Evolutionary conservation across 768 basidiomycete species (phyloP).

Genomic region (Suillus luteus): DNA sequence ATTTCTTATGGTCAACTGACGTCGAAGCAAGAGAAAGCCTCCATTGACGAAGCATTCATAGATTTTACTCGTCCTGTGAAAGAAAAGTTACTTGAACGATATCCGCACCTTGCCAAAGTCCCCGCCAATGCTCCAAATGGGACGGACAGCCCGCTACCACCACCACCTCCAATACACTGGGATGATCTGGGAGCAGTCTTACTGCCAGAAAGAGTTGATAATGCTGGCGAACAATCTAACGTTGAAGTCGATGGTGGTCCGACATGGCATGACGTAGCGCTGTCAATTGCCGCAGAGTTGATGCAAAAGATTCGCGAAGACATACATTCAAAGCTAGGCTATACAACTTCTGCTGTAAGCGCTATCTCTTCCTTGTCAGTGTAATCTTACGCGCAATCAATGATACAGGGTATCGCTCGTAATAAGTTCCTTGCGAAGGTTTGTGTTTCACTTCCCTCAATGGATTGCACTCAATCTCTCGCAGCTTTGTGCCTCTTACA

Average conservation of each 20-base stretch:
- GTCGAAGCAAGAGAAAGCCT: constrained; percentile 78
- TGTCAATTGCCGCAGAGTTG: constrained; percentile 85
- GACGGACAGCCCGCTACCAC: constrained; percentile 75
- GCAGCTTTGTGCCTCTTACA: constrained; percentile 86
- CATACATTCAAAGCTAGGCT: constrained; percentile 73
- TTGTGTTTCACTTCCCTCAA: constrained; percentile 7
- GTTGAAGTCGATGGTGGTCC: constrained; percentile 35
- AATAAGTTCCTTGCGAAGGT: constrained; percentile 98
- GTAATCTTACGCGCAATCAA: neutral
- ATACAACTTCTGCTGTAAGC: constrained; percentile 91
- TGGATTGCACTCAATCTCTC: constrained; percentile 9
- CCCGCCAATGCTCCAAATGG: constrained; percentile 71
- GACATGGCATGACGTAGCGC: constrained; percentile 92
- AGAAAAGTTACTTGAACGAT: constrained; percentile 67
- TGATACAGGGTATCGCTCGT: constrained; percentile 75
- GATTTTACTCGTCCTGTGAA: constrained; percentile 87
- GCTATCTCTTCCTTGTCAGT: neutral
- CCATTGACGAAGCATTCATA: constrained; percentile 96
- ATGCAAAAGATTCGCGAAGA: constrained; percentile 75
- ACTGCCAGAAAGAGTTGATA: constrained; percentile 30
- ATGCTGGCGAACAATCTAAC: constrained; percentile 17
- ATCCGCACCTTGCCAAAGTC: constrained; percentile 72
- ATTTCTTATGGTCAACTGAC: constrained; percentile 6
- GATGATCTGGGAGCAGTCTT: constrained; percentile 52
- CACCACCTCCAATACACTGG: constrained; percentile 70